A percentile compares a stretch with the other conserved stretches of the same genome.
phyloP scores from a whole-genome alignment of 768 basidiomycete genomes.

The Lentinus brumalis region DNA sequence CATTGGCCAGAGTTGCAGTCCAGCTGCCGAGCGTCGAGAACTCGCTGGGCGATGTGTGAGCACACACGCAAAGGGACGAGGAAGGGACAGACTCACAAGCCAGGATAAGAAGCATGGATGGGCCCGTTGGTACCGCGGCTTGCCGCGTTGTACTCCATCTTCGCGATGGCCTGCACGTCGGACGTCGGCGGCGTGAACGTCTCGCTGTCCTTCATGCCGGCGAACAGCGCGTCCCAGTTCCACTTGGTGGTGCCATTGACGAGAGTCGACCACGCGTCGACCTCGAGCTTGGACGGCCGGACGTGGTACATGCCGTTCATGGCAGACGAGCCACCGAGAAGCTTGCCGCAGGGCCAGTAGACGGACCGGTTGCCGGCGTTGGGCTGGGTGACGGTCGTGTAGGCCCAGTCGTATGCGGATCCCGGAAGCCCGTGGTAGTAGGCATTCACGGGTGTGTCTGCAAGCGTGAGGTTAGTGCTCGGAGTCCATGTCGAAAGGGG shows the following conservation, averaged over 20 bases:
- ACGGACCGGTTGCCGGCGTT: conserved; percentile 45
- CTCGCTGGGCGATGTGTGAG: no score
- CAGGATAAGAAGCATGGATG: conserved; percentile 51
- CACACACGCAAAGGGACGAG: no score
- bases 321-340: conserved; percentile 68
- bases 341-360: conserved; percentile 65
- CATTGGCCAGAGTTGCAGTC: conserved; percentile 48
- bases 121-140: conserved; percentile 58
- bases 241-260: conserved; percentile 43
- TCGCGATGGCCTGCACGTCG: conserved; percentile 40
- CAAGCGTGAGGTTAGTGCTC: neutral
- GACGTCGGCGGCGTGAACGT: conserved; percentile 54
- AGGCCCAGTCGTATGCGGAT: conserved; percentile 57
- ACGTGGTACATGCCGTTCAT: conserved; percentile 72
- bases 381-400: conserved; percentile 50
- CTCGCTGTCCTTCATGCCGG: conserved; percentile 53
- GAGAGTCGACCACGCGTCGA: conserved; percentile 49
- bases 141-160: conserved; percentile 46
- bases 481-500: neutral
- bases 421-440: conserved; percentile 54
- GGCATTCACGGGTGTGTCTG: conserved; percentile 53
- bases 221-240: conserved; percentile 50
- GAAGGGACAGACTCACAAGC: conserved; percentile 56
- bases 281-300: conserved; percentile 50
- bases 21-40: conserved; percentile 55